Evolutionary conservation across 2,329 filamentous ascomycete species (phyloP).

Genomic region (Claviceps purpurea): DNA sequence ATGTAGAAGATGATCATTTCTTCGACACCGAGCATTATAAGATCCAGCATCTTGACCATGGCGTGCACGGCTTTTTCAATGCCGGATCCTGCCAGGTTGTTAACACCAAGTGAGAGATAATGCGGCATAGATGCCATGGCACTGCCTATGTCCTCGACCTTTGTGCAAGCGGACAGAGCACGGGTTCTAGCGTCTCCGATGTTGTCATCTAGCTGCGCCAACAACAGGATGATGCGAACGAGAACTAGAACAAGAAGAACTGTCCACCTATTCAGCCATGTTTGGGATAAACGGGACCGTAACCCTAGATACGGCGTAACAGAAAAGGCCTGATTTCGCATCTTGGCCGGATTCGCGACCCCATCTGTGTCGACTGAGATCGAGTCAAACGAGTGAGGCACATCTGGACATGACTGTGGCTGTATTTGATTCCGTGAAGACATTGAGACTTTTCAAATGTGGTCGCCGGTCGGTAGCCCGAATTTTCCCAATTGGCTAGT

Average conservation of each 20-base stretch:
- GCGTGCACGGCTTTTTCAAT: constrained; percentile 71
- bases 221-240: constrained; percentile 63
- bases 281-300: constrained; percentile 77
- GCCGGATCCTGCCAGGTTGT: constrained; percentile 66
- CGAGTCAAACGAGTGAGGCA: constrained; percentile 13
- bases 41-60: constrained; percentile 63
- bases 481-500: background rate
- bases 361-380: constrained; percentile 23
- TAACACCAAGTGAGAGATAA: constrained; percentile 81
- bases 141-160: constrained; percentile 85
- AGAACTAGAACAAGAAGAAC: constrained; percentile 78
- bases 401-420: background rate
- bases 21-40: constrained; percentile 73
- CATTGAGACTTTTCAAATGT: background rate
- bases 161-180: constrained; percentile 78
- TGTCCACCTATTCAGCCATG: constrained; percentile 98
- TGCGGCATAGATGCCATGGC: constrained; percentile 97
- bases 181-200: constrained; percentile 64
- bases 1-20: constrained; percentile 85
- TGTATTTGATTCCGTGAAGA: background rate
- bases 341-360: constrained; percentile 8
- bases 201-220: constrained; percentile 58
- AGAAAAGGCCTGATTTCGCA: constrained; percentile 24
- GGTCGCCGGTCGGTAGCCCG: background rate
- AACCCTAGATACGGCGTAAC: constrained; percentile 88